Percentiles rank a stretch among this genome's conserved stretches.
These are phyloP conservation scores for Solanum sparsipilum DNA, from an alignment of 257 asterid species.

Conservation along the genomic window DNA sequence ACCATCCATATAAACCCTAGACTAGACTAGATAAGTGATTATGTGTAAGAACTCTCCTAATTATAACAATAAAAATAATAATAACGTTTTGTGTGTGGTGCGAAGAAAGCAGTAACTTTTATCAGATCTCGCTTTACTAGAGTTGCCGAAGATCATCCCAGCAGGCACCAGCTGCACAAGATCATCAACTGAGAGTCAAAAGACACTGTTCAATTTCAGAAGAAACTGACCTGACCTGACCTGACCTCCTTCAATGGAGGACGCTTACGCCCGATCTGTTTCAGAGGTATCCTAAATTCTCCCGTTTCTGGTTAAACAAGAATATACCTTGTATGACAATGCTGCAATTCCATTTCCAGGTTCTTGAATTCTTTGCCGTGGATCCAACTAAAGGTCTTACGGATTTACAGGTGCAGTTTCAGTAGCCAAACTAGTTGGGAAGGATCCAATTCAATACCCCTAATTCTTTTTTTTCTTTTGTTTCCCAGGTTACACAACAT, in stretches of 20 bases:
- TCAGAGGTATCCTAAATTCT: conserved; percentile 37
- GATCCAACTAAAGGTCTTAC: conserved; percentile 77
- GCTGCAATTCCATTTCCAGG: conserved; percentile 29
- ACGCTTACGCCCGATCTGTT: conserved; percentile 83
- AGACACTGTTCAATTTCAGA: background rate
- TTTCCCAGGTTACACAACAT: conserved; percentile 69
- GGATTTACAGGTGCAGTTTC: conserved; percentile 48
- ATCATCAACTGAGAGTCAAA: background rate
- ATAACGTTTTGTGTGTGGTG: background rate
- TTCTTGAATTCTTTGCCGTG: conserved; percentile 65
- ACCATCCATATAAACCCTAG: background rate
- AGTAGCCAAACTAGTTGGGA: background rate
- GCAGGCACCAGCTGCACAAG: background rate
- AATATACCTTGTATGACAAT: background rate
- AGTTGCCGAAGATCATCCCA: background rate
- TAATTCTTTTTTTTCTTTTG: background rate
- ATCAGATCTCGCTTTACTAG: background rate
- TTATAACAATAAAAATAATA: background rate
- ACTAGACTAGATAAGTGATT: background rate
- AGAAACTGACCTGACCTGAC: background rate
- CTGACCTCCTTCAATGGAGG: conserved; percentile 48
- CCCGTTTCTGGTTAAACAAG: background rate
- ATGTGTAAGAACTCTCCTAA: background rate
- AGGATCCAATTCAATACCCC: background rate
- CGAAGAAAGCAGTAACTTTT: background rate